Percentiles rank a stretch among this genome's conserved stretches.
Evolutionary conservation across 371 early-diverging fungal genomes (phyloP).

Genomic region (Dichotomocladium elegans): DNA sequence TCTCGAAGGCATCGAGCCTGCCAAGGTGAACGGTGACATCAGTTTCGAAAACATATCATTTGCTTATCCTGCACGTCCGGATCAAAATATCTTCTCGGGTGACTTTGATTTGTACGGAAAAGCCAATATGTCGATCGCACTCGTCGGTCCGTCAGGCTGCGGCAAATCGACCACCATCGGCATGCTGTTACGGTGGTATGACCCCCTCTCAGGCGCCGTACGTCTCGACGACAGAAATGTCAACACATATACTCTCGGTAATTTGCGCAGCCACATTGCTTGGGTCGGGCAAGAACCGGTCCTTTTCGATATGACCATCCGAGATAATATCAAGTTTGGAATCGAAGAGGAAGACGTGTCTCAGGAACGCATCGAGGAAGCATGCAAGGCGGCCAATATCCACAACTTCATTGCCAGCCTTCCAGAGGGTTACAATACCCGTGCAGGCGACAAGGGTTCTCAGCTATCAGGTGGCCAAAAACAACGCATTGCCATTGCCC

Average conservation of each 20-base stretch:
- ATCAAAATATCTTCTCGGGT: slow-evolving; percentile 65
- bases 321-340: slow-evolving; percentile 75
- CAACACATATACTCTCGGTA: slow-evolving; percentile 49
- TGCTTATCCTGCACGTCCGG: slow-evolving; percentile 71
- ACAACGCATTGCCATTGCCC: slow-evolving; percentile 36
- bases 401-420: slow-evolving; percentile 67
- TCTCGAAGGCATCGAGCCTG: slow-evolving; percentile 24
- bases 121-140: slow-evolving; percentile 67
- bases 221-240: slow-evolving; percentile 66
- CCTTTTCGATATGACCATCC: slow-evolving; percentile 75
- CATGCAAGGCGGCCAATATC: slow-evolving; percentile 67
- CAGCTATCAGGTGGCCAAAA: slow-evolving; percentile 33
- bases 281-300: slow-evolving; percentile 86
- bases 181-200: slow-evolving; percentile 84
- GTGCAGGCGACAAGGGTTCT: slow-evolving; percentile 69
- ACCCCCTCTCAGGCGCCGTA: slow-evolving; percentile 61
- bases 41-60: slow-evolving; percentile 54
- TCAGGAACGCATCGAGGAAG: slow-evolving; percentile 54
- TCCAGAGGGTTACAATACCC: slow-evolving; percentile 74
- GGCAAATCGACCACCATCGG: slow-evolving; percentile 83
- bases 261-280: slow-evolving; percentile 67
- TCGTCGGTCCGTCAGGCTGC: slow-evolving; percentile 31
- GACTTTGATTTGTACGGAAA: slow-evolving; percentile 55
- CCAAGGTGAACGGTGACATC: slow-evolving; percentile 20
- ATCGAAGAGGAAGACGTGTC: slow-evolving; percentile 35